Percentiles rank a stretch among this genome's conserved stretches.
Evolutionary conservation across 2,329 filamentous ascomycete genomes (phyloP).

Genomic region (Cephalotrichum gorgonifer): DNA sequence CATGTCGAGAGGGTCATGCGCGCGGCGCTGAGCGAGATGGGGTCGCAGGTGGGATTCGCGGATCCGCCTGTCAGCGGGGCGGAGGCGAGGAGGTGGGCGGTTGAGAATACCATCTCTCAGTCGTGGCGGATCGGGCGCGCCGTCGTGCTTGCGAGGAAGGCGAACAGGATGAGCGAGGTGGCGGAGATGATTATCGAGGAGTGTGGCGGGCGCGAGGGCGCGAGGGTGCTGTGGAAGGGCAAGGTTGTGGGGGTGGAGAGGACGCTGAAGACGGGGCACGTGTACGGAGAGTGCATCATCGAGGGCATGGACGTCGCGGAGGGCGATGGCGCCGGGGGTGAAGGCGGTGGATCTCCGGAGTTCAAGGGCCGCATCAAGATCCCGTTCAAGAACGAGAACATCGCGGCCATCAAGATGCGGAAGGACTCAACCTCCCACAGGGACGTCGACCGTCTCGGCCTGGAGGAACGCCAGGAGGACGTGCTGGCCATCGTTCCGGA

Average conservation of each 20-base stretch:
- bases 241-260: conserved; percentile 54
- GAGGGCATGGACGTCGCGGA: conserved; percentile 1
- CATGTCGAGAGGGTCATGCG: conserved; percentile 39
- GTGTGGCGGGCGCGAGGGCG: conserved; percentile 40
- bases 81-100: conserved; percentile 38
- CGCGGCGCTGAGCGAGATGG: conserved; percentile 44
- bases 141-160: conserved; percentile 3
- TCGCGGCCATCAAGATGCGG: conserved; percentile 37
- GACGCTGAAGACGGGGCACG: conserved; percentile 43
- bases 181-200: conserved; percentile 49
- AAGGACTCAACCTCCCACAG: background rate
- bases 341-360: background rate
- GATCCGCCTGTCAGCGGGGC: conserved; percentile 36
- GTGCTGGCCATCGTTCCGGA: conserved; percentile 46
- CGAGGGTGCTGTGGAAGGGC: conserved; percentile 49
- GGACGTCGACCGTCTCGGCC: background rate
- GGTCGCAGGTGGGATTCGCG: conserved; percentile 37
- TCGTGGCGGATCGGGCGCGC: conserved; percentile 49
- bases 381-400: conserved; percentile 67
- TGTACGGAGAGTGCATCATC: conserved; percentile 49
- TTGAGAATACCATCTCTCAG: conserved; percentile 41
- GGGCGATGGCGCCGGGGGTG: conserved; percentile 26
- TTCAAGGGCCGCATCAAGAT: conserved; percentile 37
- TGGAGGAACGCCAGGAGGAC: conserved; percentile 9
- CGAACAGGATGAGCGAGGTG: conserved; percentile 36